phyloP scores from a whole-genome alignment of 1,139 yeast species.

The Pichia sp. region DNA sequence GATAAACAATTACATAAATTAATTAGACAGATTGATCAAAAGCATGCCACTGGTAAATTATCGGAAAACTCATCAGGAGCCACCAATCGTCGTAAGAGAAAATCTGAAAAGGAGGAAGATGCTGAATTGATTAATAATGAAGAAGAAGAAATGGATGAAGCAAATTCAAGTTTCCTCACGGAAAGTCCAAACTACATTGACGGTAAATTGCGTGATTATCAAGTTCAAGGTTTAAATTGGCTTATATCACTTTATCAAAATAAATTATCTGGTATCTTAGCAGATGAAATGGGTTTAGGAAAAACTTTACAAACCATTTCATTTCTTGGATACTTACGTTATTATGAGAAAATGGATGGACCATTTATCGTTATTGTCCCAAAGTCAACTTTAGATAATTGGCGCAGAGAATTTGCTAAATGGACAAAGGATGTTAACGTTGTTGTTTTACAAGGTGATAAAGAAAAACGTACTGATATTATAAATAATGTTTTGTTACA shows the following conservation, averaged over 20 bases:
- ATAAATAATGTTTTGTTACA: constrained; percentile 54
- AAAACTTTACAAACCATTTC: constrained; percentile 92
- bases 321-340: constrained; percentile 80
- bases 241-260: constrained; percentile 76
- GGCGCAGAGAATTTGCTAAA: constrained; percentile 87
- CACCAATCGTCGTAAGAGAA: constrained; percentile 40
- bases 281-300: constrained; percentile 98
- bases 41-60: constrained; percentile 27
- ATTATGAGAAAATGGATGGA: constrained; percentile 71
- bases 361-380: constrained; percentile 93
- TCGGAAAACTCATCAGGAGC: constrained; percentile 17
- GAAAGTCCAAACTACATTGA: constrained; percentile 72
- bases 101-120: constrained; percentile 88
- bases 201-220: constrained; percentile 73
- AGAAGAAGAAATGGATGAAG: constrained; percentile 51
- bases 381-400: constrained; percentile 88
- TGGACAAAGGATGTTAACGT: constrained; percentile 98
- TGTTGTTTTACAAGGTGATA: constrained; percentile 78
- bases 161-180: constrained; percentile 56
- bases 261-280: constrained; percentile 82
- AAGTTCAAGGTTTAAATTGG: constrained; percentile 92
- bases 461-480: constrained; percentile 62
- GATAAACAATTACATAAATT: constrained; percentile 60
- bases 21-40: constrained; percentile 48
- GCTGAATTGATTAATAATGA: constrained; percentile 80